Evolutionary conservation across 2,329 filamentous ascomycete genomes (phyloP).

Genomic region (Pseudogymnoascus sp.): DNA sequence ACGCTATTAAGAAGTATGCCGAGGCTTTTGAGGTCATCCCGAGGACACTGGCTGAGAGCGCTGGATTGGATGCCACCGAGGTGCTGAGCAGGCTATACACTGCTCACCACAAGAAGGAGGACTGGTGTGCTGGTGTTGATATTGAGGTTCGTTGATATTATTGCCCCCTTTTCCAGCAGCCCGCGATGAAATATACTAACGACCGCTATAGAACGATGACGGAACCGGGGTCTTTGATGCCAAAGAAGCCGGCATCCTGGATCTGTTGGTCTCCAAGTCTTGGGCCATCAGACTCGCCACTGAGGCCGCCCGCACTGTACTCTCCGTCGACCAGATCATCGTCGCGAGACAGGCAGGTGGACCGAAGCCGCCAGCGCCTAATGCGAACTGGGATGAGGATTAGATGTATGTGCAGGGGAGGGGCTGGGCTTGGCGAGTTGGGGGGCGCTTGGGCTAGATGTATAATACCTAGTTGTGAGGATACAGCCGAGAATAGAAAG

Average conservation of each 20-base stretch:
- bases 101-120: conserved; percentile 79
- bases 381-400: conserved; percentile 49
- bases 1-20: conserved; percentile 94
- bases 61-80: conserved; percentile 94
- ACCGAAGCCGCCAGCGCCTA: conserved; percentile 91
- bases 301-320: conserved; percentile 84
- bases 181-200: conserved; percentile 7
- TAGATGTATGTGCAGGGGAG: conserved; percentile 20
- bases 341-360: conserved; percentile 95
- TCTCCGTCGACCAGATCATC: conserved; percentile 98
- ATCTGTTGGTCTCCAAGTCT: conserved; percentile 83
- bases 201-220: conserved; percentile 56
- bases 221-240: conserved; percentile 77
- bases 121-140: conserved; percentile 89
- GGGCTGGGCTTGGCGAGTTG: conserved; percentile 13
- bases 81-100: conserved; percentile 87
- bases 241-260: conserved; percentile 80
- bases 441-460: conserved; percentile 21
- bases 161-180: neutral
- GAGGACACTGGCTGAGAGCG: conserved; percentile 86
- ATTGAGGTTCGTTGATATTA: conserved; percentile 55
- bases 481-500: conserved; percentile 8
- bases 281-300: conserved; percentile 98
- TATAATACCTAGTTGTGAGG: conserved; percentile 22
- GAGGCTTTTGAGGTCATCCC: conserved; percentile 98